These are phyloP conservation scores for Paspalum notatum DNA, from an alignment of 176 grass and related monocot species.

Conservation along the genomic window DNA sequence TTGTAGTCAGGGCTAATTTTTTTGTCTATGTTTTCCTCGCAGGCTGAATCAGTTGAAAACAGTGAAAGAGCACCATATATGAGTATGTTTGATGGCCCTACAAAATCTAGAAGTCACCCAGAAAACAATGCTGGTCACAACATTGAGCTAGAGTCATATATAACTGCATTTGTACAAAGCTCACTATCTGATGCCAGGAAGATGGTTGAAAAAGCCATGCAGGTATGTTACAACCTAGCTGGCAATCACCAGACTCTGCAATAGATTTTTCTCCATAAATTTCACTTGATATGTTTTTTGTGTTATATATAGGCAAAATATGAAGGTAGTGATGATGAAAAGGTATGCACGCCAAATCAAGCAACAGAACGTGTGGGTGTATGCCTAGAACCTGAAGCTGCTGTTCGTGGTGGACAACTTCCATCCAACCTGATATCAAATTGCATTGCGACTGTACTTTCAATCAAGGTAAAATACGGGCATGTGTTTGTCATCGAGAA, in stretches of 20 bases:
- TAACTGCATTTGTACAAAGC: constrained; percentile 49
- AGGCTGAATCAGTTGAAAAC: constrained; percentile 34
- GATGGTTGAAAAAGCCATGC: constrained; percentile 47
- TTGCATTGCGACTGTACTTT: constrained; percentile 53
- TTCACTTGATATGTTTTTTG: constrained; percentile 2
- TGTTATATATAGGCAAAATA: constrained; percentile 31
- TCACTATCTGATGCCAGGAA: constrained; percentile 50
- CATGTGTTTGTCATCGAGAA: not conserved
- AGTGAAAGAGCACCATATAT: constrained; percentile 28
- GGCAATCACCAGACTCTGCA: constrained; percentile 18
- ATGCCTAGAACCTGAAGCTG: not conserved
- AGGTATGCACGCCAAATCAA: constrained; percentile 21
- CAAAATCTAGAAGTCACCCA: constrained; percentile 10
- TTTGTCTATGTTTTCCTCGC: constrained; percentile 27
- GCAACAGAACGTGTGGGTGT: not conserved
- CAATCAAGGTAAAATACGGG: constrained; percentile 57
- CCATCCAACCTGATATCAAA: constrained; percentile 46
- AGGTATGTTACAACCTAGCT: constrained; percentile 41
- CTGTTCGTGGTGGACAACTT: constrained; percentile 14
- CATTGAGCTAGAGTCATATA: constrained; percentile 38
- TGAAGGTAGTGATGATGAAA: constrained; percentile 31
- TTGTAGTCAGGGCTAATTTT: constrained; percentile 21
- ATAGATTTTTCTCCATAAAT: not conserved
- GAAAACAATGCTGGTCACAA: constrained; percentile 24
- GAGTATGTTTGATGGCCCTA: not conserved